Evolutionary conservation across 164 flowering plant species (phyloP), one percentile per base, ranked within the genome.

Genomic region (Litsea cubeba): DNA sequence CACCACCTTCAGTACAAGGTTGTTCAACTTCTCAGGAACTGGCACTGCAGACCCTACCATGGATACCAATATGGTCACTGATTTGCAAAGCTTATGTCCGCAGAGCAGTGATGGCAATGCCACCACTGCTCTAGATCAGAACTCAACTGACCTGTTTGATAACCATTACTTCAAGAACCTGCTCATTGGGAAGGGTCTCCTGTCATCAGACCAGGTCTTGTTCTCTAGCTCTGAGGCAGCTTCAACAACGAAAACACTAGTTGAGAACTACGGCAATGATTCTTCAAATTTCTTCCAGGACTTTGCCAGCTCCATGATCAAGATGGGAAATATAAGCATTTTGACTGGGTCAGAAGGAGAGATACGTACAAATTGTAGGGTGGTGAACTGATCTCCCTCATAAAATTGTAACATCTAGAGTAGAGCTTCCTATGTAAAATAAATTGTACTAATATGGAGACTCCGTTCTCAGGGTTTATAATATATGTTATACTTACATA

Each of bases 161-260:
- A 94, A 85, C 82, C 84, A 91, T 71, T 94, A 89, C 84, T 94
- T 86, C 84, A 75, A 78, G 71, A 94, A 92, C 87, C 72, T 93
- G 84, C 22, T 89, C 28, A 71, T 57, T 12, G 79, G 76, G 5
- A 89, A 83, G 74, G 97, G 98, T 20, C 83, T 95, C 62, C 85
- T 95, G 2, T 62, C 74, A 12, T 91, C 97, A 2, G 97, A 91
- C 65, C 97, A 90, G 70, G 70, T 77, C 11, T 79, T 94, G 20
- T 88, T 70, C 58, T 84, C 97, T 0, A 80, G 87, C 57, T 85
- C 79, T 30, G 72, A 50, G 10, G 89, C 92, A 6, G 72, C 50
- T 1, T n/a, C 88, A 0, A 80, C 88, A 0, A 89, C 94, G 10
- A 86, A 79, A 71, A 35, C 74, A 22, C 54, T 92, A 15, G 97